Conservation (phyloP, 23 red algal genomes). For the Gracilariopsis chorda region DNA sequence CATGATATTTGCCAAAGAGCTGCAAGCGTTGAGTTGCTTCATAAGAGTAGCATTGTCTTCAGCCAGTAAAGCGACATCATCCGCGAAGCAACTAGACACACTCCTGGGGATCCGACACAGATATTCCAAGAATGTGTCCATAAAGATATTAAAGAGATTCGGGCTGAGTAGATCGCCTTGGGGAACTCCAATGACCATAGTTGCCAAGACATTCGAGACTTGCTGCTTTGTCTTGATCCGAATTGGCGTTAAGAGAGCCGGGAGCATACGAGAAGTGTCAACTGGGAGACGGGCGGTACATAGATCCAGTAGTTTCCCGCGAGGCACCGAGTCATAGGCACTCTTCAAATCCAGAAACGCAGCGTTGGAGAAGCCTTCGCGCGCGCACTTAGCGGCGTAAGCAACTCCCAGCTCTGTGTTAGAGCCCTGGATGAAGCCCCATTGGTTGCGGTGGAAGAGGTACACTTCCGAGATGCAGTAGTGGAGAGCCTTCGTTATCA, state of each 20-base stretch:
- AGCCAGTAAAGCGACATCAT: background rate
- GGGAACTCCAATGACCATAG: background rate
- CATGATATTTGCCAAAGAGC: background rate
- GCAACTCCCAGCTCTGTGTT: background rate
- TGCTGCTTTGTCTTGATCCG: background rate
- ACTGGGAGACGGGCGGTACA: too few relatives aligned
- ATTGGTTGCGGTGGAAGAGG: background rate
- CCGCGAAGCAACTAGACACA: background rate
- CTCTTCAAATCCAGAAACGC: too few relatives aligned
- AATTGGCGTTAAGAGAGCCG: background rate
- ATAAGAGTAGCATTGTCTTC: background rate
- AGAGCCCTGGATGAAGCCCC: background rate
- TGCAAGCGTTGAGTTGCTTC: background rate
- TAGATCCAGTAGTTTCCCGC: too few relatives aligned
- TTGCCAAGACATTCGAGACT: background rate
- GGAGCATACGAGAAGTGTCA: background rate
- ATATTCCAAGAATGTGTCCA: background rate
- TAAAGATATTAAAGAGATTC: background rate
- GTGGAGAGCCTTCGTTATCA: background rate
- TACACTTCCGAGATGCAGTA: background rate
- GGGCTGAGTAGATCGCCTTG: background rate
- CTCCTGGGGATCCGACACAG: background rate
- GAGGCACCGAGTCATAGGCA: too few relatives aligned
- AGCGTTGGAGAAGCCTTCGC: too few relatives aligned
- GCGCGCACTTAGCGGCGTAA: background rate